phyloP scores from a whole-genome alignment of 192 early-diverging fungal species.

The Gryganskiella cystojenkinii region DNA sequence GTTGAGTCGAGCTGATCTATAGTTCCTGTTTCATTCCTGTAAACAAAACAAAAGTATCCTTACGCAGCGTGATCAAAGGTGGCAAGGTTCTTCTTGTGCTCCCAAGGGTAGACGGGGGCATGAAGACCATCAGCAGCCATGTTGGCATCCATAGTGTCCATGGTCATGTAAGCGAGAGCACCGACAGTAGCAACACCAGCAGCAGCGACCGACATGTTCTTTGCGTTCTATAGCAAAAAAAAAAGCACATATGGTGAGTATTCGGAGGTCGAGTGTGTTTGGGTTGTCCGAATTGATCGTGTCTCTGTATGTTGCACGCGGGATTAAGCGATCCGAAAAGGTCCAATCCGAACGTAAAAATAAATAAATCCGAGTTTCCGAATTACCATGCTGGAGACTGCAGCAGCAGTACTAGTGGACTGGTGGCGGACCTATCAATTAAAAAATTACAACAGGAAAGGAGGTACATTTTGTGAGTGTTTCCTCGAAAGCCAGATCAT shows the following conservation, averaged over 20 bases:
- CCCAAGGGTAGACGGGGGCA: conserved; percentile 89
- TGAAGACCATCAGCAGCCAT: conserved; percentile 95
- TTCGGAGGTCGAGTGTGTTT: neutral
- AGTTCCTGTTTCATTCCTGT: neutral
- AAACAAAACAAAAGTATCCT: conserved; percentile 10
- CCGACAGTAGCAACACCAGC: conserved; percentile 53
- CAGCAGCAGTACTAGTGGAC: conserved; percentile 9
- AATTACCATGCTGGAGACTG: conserved; percentile 41
- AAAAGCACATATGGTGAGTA: neutral
- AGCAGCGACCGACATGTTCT: conserved; percentile 43
- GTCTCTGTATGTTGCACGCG: neutral
- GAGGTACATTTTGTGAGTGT: too few species aligned
- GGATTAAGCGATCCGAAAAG: conserved; percentile 4
- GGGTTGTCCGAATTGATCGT: neutral
- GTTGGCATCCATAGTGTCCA: conserved; percentile 73
- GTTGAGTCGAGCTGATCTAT: neutral
- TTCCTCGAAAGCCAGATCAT: too few species aligned
- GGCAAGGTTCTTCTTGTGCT: conserved; percentile 81
- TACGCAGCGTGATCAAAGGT: conserved; percentile 96
- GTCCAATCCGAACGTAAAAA: neutral
- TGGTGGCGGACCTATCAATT: too few species aligned
- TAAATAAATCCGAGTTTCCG: neutral
- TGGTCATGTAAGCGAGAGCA: conserved; percentile 39
- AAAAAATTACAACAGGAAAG: too few species aligned
- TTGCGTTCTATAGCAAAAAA: conserved; percentile 30